Conservation (phyloP, 371 early-diverging fungal species). For the Mucor velutinosus region DNA sequence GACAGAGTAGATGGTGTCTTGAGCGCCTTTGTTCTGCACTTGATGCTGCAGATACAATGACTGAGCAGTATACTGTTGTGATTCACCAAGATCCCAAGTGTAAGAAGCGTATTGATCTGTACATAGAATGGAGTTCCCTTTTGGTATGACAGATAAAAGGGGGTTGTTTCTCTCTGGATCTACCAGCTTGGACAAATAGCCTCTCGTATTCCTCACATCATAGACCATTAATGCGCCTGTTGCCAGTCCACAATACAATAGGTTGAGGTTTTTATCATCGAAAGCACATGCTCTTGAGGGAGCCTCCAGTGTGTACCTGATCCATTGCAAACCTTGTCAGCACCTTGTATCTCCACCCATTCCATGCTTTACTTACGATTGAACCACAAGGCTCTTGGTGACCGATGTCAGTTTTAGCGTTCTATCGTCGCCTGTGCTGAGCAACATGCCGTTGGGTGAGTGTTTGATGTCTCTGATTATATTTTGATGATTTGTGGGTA, state of each 20-base stretch:
- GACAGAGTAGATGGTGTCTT: neutral
- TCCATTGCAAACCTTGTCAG: neutral
- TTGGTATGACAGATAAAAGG: constrained; percentile 9
- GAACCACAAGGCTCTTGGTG: constrained; percentile 13
- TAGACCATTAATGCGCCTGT: constrained; percentile 33
- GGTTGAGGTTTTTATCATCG: constrained; percentile 25
- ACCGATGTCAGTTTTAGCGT: constrained; percentile 23
- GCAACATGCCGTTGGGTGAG: neutral
- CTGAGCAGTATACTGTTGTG: neutral
- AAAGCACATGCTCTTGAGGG: constrained; percentile 41
- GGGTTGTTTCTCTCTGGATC: neutral
- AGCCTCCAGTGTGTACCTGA: constrained; percentile 20
- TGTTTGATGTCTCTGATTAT: constrained; percentile 20
- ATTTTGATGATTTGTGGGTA: constrained; percentile 13
- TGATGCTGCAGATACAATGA: neutral
- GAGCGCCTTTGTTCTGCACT: neutral
- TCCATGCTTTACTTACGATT: constrained; percentile 10
- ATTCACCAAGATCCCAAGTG: constrained; percentile 1
- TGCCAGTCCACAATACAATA: constrained; percentile 41
- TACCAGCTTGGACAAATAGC: constrained; percentile 1
- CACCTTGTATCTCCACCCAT: neutral
- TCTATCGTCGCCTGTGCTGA: constrained; percentile 28
- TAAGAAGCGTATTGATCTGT: constrained; percentile 6
- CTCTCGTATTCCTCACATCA: constrained; percentile 43
- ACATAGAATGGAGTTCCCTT: constrained; percentile 5